Percentiles rank a stretch among this genome's conserved stretches.
These are phyloP conservation scores for Rhodocollybia butyracea DNA, from an alignment of 768 basidiomycete species.

Conservation along the genomic window DNA sequence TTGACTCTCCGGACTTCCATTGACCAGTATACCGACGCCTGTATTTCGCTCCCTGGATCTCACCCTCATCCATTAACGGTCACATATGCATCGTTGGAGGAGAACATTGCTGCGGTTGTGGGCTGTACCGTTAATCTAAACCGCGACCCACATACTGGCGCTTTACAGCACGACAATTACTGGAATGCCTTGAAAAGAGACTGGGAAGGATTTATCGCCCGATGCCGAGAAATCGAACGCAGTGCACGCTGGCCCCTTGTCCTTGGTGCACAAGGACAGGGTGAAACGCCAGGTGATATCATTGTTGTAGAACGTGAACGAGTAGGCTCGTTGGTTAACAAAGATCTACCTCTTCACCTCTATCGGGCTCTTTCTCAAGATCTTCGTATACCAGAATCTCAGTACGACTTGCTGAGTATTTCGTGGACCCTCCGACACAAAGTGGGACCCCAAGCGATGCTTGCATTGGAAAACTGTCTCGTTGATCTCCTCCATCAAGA, in stretches of 20 bases:
- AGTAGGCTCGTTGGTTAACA: conserved; percentile 55
- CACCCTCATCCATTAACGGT: conserved; percentile 52
- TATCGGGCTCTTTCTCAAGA: conserved; percentile 46
- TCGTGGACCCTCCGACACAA: conserved; percentile 61
- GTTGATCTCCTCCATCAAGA: conserved; percentile 72
- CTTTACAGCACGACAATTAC: conserved; percentile 72
- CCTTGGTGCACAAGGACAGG: conserved; percentile 45
- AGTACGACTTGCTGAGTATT: conserved; percentile 56
- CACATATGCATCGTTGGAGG: conserved; percentile 63
- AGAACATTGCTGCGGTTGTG: conserved; percentile 80
- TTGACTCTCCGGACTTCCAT: conserved; percentile 80
- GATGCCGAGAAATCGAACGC: conserved; percentile 88
- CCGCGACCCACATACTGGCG: conserved; percentile 75
- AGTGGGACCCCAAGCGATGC: conserved; percentile 55
- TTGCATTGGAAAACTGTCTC: conserved; percentile 55
- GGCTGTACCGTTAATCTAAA: conserved; percentile 80
- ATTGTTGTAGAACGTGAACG: conserved; percentile 79
- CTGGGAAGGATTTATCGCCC: conserved; percentile 94
- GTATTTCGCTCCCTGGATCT: conserved; percentile 60
- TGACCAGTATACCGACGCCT: conserved; percentile 74
- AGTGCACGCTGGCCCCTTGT: conserved; percentile 78
- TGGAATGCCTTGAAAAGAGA: conserved; percentile 85
- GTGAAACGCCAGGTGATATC: too few relatives aligned
- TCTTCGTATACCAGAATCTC: conserved; percentile 39
- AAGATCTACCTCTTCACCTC: conserved; percentile 66